Evolutionary conservation across 495 filamentous ascomycete genomes (phyloP).

Genomic region (Platismatia glauca): DNA sequence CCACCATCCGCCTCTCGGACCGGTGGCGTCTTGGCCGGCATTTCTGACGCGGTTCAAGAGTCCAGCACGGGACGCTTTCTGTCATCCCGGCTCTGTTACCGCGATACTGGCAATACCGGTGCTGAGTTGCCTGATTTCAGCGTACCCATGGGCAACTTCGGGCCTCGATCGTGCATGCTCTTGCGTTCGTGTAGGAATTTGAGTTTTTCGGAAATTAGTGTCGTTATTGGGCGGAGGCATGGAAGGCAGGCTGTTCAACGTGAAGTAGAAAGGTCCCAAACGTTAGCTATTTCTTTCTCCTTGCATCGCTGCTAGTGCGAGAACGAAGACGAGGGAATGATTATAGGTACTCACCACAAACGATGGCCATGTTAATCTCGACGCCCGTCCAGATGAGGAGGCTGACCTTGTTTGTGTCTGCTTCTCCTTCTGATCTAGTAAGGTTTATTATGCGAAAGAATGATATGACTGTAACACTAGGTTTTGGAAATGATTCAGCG

Average conservation of each 20-base stretch:
- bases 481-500: background rate
- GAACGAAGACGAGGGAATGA: too few species aligned
- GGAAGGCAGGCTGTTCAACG: conserved; percentile 14
- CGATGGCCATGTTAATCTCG: conserved; percentile 13
- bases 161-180: background rate
- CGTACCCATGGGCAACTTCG: too few species aligned
- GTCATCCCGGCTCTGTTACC: too few species aligned
- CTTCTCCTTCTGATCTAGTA: background rate
- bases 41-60: too few species aligned
- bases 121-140: too few species aligned
- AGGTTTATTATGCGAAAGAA: conserved; percentile 7
- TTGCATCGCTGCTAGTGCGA: too few species aligned
- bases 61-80: too few species aligned
- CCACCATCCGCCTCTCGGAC: too few species aligned
- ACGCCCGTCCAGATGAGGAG: conserved; percentile 13
- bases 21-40: too few species aligned
- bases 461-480: conserved; percentile 12
- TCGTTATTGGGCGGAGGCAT: conserved; percentile 5
- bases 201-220: conserved; percentile 1
- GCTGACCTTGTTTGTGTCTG: background rate
- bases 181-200: background rate
- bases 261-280: background rate
- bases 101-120: too few species aligned
- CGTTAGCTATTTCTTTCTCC: background rate
- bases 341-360: conserved; percentile 13